phyloP scores from a whole-genome alignment of 495 filamentous ascomycete species.

The Chaetomium cochliodes region DNA sequence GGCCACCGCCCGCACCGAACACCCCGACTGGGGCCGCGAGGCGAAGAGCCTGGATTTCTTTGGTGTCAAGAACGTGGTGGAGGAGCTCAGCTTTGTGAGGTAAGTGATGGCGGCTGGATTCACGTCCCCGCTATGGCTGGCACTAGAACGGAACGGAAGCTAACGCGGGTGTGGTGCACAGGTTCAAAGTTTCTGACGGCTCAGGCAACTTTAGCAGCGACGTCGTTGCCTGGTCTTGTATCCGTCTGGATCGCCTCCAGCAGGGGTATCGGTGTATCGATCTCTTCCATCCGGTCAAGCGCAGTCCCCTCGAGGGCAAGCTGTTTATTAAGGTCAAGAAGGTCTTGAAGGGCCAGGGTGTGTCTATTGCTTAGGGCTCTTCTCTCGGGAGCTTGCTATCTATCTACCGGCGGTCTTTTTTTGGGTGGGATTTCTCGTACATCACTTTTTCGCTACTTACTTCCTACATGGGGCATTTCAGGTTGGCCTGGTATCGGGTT shows the following conservation, averaged over 20 bases:
- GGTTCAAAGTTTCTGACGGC: slow-evolving; percentile 81
- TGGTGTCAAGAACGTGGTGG: slow-evolving; percentile 41
- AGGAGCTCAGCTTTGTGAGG: slow-evolving; percentile 51
- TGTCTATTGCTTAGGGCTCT: slow-evolving; percentile 4
- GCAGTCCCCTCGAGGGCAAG: slow-evolving; percentile 52
- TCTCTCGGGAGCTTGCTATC: neutral
- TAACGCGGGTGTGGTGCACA: slow-evolving; percentile 27
- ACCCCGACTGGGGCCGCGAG: slow-evolving; percentile 42
- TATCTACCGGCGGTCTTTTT: neutral
- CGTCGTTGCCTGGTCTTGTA: slow-evolving; percentile 81
- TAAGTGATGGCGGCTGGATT: slow-evolving; percentile 27
- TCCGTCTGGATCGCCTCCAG: slow-evolving; percentile 78
- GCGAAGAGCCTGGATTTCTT: slow-evolving; percentile 40
- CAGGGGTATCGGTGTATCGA: slow-evolving; percentile 74
- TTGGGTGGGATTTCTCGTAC: neutral
- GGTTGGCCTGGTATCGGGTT: neutral
- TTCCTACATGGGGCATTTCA: neutral
- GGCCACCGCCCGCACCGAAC: slow-evolving; percentile 35
- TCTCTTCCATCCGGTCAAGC: slow-evolving; percentile 55
- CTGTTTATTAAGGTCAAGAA: slow-evolving; percentile 66
- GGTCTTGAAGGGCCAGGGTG: slow-evolving; percentile 24
- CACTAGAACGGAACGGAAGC: neutral
- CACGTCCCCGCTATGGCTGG: neutral
- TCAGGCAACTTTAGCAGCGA: slow-evolving; percentile 50
- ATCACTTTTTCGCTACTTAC: slow-evolving; percentile 2